Evolutionary conservation across 495 filamentous ascomycete genomes (phyloP), one percentile per base, ranked within the genome.

Genomic region (Sabuloglossum arenarium): DNA sequence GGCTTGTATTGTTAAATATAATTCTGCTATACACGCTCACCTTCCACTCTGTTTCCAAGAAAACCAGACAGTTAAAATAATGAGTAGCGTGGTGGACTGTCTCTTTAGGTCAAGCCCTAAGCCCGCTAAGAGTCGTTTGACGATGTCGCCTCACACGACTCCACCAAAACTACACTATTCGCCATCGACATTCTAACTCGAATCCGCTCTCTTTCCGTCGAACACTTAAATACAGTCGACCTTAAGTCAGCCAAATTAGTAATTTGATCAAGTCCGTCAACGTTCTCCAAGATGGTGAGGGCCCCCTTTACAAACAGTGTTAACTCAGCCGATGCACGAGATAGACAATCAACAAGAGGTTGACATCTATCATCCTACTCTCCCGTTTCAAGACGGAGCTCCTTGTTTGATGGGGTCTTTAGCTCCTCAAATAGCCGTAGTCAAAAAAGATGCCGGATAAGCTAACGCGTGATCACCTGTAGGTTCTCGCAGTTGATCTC

Each of bases 401-500:
- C 30, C 30, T 11, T 5, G 5, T 32, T 5, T 32, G 39, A 43
- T 43, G 39, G 12, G 24, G 25, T 1, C 8, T 25, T 25, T 16
- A 3, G 14, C 5, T 24, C 23, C 3, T 25, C 25, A 25, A 28
- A 10, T 25, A 23, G 5, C 9, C 45, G 3, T 16, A 49, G 21
- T 3, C 16, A 10, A 16, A 51, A 14, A 28, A 8, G 9, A 30
- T 1, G 9, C 47, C 28, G 1, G 12, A 12, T 3, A 16, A 1
- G 47, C 47, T 51, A 51, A 51, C 47, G 14, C 1, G 14, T 30
- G 23, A 30, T 5, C 6, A 51, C 0, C 12, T 0, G 29, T 69
- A 98, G 91, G 88, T 95, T 89, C 88, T 98, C 81, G 90, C 91
- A 73, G 84, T 96, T 79, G 91, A 98, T 82, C 89, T 98, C 64